Evolutionary conservation across 768 basidiomycete species (phyloP).

Genomic region (Pulveroboletus sp.): DNA sequence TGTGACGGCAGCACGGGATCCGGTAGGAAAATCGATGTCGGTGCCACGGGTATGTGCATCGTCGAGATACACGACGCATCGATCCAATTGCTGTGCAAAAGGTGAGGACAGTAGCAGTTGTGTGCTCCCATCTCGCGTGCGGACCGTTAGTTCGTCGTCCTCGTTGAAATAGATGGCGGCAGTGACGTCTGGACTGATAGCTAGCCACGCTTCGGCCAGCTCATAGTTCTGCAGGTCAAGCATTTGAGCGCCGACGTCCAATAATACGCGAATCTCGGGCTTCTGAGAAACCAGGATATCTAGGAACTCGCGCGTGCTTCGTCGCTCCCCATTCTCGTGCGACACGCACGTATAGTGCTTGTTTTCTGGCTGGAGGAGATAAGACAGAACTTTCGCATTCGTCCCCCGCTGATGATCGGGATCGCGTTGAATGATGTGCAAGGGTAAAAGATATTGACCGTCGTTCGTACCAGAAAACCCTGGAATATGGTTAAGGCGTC

Average conservation of each 20-base stretch:
- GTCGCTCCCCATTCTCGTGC: slow-evolving; percentile 12
- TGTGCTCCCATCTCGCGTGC: slow-evolving; percentile 25
- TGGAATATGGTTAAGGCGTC: background rate
- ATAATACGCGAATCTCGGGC: slow-evolving; percentile 42
- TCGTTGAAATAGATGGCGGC: slow-evolving; percentile 35
- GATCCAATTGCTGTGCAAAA: slow-evolving; percentile 32
- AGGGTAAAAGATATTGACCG: slow-evolving; percentile 36
- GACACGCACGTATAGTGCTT: slow-evolving; percentile 16
- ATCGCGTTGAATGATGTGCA: slow-evolving; percentile 31
- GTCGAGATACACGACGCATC: slow-evolving; percentile 37
- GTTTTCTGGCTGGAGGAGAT: slow-evolving; percentile 28
- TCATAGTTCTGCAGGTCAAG: slow-evolving; percentile 45
- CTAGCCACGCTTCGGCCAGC: slow-evolving; percentile 41
- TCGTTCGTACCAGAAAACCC: slow-evolving; percentile 43
- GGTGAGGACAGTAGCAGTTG: slow-evolving; percentile 33
- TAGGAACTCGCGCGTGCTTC: slow-evolving; percentile 21
- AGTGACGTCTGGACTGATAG: slow-evolving; percentile 5
- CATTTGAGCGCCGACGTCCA: slow-evolving; percentile 58
- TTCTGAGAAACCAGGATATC: slow-evolving; percentile 31
- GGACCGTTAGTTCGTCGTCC: slow-evolving; percentile 33
- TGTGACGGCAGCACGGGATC: slow-evolving; percentile 36
- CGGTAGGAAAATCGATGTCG: slow-evolving; percentile 35
- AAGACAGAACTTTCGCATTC: slow-evolving; percentile 39
- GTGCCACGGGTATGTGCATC: slow-evolving; percentile 40
- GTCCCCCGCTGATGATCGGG: slow-evolving; percentile 34